Conservation (phyloP, 129 eudicot genomes). For the Lactuca saligna region DNA sequence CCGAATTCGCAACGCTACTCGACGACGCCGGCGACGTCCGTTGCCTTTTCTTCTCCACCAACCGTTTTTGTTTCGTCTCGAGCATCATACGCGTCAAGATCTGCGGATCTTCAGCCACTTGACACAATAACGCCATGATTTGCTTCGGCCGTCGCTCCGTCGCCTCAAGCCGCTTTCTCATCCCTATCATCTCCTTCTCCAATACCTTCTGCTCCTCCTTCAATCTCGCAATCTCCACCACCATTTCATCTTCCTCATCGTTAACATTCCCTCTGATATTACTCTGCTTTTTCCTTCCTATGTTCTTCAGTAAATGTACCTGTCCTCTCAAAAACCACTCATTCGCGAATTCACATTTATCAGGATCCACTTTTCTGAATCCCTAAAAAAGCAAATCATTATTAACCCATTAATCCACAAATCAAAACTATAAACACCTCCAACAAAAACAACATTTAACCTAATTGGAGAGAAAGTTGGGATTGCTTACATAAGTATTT, state of each 20-base stretch:
- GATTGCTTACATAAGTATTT: slow-evolving; percentile 54
- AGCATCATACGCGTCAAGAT: slow-evolving; percentile 49
- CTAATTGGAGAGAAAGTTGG: not conserved
- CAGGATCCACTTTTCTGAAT: slow-evolving; percentile 71
- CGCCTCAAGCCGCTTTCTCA: slow-evolving; percentile 60
- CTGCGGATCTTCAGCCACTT: slow-evolving; percentile 60
- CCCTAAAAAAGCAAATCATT: slow-evolving; percentile 46
- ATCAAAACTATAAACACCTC: not conserved
- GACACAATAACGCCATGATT: slow-evolving; percentile 56
- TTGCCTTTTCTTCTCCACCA: slow-evolving; percentile 37
- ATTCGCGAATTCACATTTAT: slow-evolving; percentile 75
- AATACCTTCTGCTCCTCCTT: slow-evolving; percentile 50
- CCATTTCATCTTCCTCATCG: slow-evolving; percentile 44
- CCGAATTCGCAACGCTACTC: slow-evolving; percentile 21
- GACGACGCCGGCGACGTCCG: slow-evolving; percentile 39
- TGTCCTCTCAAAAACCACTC: slow-evolving; percentile 72
- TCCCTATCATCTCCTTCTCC: slow-evolving; percentile 47
- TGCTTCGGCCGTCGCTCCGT: slow-evolving; percentile 69
- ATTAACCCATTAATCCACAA: not conserved
- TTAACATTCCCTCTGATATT: not conserved
- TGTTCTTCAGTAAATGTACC: slow-evolving; percentile 54
- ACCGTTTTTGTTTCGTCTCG: slow-evolving; percentile 36
- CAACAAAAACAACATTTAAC: not conserved
- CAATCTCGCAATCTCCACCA: slow-evolving; percentile 48
- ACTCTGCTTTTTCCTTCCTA: slow-evolving; percentile 54